A percentile compares a stretch with the other conserved stretches of the same genome.
These are phyloP conservation scores for Auxenochlorella protothecoides DNA, from an alignment of 139 green algal genomes.

Conservation along the genomic window DNA sequence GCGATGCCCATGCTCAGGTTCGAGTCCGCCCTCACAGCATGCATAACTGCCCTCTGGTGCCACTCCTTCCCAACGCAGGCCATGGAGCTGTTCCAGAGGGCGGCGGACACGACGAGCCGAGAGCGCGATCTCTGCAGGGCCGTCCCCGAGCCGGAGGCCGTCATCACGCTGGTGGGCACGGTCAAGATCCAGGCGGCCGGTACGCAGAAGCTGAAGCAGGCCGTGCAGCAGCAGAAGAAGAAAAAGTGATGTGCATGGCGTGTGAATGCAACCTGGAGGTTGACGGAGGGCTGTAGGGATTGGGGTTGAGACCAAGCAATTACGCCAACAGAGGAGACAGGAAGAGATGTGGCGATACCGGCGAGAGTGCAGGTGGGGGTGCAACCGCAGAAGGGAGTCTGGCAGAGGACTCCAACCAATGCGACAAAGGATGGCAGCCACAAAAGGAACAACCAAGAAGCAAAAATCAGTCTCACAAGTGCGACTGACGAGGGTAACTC, in stretches of 20 bases:
- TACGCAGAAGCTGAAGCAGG: slow-evolving; percentile 67
- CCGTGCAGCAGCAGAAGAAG: slow-evolving; percentile 2
- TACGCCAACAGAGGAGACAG: too few relatives aligned
- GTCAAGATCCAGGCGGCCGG: slow-evolving; percentile 83
- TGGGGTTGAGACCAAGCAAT: too few relatives aligned
- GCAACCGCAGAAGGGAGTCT: too few relatives aligned
- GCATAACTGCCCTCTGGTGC: slow-evolving; percentile 2
- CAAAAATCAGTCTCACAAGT: too few relatives aligned
- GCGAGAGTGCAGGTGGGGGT: too few relatives aligned
- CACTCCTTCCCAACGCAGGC: slow-evolving; percentile 18
- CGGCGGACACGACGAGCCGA: slow-evolving; percentile 17
- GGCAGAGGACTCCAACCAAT: too few relatives aligned
- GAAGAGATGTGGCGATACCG: too few relatives aligned
- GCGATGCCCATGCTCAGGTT: not conserved
- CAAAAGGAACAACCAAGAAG: too few relatives aligned
- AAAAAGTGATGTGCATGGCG: slow-evolving; percentile 6
- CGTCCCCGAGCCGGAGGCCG: slow-evolving; percentile 71
- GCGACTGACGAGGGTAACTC: too few relatives aligned
- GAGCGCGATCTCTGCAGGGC: slow-evolving; percentile 35
- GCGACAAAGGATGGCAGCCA: too few relatives aligned
- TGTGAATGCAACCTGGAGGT: too few relatives aligned
- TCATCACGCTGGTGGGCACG: slow-evolving; percentile 67
- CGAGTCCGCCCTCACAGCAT: not conserved
- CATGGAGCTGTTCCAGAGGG: slow-evolving; percentile 57
- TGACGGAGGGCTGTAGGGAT: too few relatives aligned